These are phyloP conservation scores for Gremmenia infestans DNA, from an alignment of 2,329 filamentous ascomycete species.

Conservation along the genomic window DNA sequence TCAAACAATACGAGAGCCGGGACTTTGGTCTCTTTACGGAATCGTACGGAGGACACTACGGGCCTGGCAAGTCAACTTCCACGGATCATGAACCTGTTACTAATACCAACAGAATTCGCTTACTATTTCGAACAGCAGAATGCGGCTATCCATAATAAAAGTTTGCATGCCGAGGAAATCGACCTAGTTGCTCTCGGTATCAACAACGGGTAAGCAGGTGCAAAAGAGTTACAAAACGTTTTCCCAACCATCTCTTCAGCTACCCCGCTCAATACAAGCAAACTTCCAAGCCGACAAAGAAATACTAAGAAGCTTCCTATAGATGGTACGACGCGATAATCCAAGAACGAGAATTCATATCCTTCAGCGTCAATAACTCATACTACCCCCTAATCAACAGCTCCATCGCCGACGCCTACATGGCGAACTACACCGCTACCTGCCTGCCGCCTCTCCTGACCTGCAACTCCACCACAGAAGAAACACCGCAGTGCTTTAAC, in stretches of 20 bases:
- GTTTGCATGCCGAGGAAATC: constrained; percentile 23
- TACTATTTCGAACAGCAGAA: constrained; percentile 55
- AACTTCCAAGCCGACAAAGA: background rate
- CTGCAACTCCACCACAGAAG: constrained; percentile 53
- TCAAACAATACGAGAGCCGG: constrained; percentile 57
- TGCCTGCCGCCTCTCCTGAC: constrained; percentile 37
- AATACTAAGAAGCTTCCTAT: background rate
- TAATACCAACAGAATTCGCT: constrained; percentile 38
- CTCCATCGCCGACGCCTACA: constrained; percentile 32
- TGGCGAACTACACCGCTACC: constrained; percentile 30
- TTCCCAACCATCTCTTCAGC: background rate
- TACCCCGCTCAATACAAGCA: too few species aligned
- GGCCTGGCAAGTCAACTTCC: constrained; percentile 33
- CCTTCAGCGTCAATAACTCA: constrained; percentile 29
- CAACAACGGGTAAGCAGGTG: constrained; percentile 27
- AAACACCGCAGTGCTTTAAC: constrained; percentile 72
- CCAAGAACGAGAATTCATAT: constrained; percentile 39
- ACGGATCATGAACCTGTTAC: background rate
- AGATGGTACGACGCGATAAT: constrained; percentile 47
- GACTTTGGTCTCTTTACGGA: constrained; percentile 50
- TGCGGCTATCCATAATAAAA: constrained; percentile 36
- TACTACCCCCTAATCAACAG: constrained; percentile 39
- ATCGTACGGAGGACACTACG: constrained; percentile 53
- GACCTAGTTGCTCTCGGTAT: constrained; percentile 32
- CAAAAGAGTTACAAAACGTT: background rate